Evolutionary conservation across 345 rosid species (phyloP), one percentile per base, ranked within the genome.

Genomic region (Tarenaya hassleriana): DNA sequence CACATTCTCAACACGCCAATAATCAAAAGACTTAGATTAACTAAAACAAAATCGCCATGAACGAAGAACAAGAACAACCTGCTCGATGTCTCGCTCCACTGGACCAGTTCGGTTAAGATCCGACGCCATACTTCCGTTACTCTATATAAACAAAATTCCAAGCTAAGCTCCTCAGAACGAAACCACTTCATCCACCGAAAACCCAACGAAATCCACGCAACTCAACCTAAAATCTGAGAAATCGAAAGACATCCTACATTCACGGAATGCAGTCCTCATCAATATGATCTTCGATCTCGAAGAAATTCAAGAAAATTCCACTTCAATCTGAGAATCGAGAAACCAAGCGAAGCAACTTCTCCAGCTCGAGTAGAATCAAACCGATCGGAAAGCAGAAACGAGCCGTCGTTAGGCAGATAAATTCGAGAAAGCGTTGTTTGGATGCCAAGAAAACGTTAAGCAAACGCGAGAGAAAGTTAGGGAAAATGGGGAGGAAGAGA

Each of bases 81-180:
- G 98, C 69, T 92, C 98, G 49, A 74, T 69, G 72, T 92, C 95
- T 56, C 98, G 75, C 73, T 85, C 98, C 5, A 85, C 80, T 6
- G 88, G 75, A 37, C 77, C 97, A 6, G 75, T 74, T 72, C 95
- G 77, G 63, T 80, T 75, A 73, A 88, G 95, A 85, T 88, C 97
- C 75, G 87, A 77, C 44, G 94, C 83, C 97, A 92, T 85, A 68
- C 86, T 73, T 58, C 73, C 91, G 52, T 75, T 67, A 65, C 86
- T 62, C 58, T 73, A 81, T 74, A 77, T 75, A 61, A 56, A 53
- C 10, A 18, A 35, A 58, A 7, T 32, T 32, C 57, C 60, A 59
- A 24, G n/a, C 67, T 45, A 56, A 73, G 69, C 17, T 76, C 64
- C 67, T 62, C 76, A 45, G 48, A 71, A 61, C 55, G 69, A 41